phyloP scores from a whole-genome alignment of 768 basidiomycete species.

The Auriscalpium orientale region DNA sequence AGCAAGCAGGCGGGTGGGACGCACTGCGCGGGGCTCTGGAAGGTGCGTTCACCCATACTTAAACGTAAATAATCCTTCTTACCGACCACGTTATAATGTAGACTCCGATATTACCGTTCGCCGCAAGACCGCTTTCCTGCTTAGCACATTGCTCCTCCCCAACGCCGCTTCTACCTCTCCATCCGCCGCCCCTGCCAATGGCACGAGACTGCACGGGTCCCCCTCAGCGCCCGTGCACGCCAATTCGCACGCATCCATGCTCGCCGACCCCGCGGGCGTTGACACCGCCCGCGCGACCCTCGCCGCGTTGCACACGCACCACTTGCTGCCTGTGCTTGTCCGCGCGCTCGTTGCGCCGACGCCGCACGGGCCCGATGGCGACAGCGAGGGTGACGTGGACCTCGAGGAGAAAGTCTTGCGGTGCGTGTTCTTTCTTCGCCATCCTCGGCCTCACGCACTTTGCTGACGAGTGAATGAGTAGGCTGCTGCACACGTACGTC shows the following conservation, averaged over 20 bases:
- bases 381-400: slow-evolving; percentile 50
- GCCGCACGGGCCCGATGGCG: slow-evolving; percentile 63
- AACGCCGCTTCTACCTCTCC: slow-evolving; percentile 3
- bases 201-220: slow-evolving; percentile 13
- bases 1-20: slow-evolving; percentile 54
- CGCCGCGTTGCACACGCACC: slow-evolving; percentile 38
- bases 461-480: neutral
- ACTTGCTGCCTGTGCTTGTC: slow-evolving; percentile 44
- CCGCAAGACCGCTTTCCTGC: slow-evolving; percentile 71
- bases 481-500: slow-evolving; percentile 14
- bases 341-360: slow-evolving; percentile 45
- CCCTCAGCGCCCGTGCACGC: slow-evolving; percentile 41
- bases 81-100: slow-evolving; percentile 22
- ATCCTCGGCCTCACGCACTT: neutral
- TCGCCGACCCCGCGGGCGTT: slow-evolving; percentile 45
- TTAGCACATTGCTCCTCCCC: slow-evolving; percentile 63
- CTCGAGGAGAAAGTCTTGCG: slow-evolving; percentile 59
- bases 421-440: slow-evolving; percentile 24
- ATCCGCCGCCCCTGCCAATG: slow-evolving; percentile 2
- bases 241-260: slow-evolving; percentile 66
- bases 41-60: slow-evolving; percentile 33
- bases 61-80: neutral
- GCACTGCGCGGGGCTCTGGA: slow-evolving; percentile 50
- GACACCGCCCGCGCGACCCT: slow-evolving; percentile 43
- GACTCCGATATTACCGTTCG: slow-evolving; percentile 76